A percentile compares a stretch with the other conserved stretches of the same genome.
These are phyloP conservation scores for Cyberlindnera suaveolens DNA, from an alignment of 805 yeast species.

Conservation along the genomic window DNA sequence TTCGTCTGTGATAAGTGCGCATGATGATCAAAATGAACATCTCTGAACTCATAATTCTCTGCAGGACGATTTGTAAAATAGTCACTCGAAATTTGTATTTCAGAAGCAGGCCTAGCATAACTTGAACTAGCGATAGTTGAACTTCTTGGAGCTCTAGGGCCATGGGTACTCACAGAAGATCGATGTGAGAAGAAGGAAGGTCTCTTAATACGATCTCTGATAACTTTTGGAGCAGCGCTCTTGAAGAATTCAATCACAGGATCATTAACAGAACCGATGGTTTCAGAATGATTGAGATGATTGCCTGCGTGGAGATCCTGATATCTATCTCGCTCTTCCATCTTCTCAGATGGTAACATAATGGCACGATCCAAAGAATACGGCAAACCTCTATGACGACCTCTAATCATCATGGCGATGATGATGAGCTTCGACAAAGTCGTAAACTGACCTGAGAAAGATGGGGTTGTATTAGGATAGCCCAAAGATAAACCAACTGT, in stretches of 20 bases:
- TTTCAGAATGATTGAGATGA: conserved; percentile 13
- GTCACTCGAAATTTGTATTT: not conserved
- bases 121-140: not conserved
- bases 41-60: conserved; percentile 3
- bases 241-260: conserved; percentile 25
- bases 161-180: not conserved
- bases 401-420: conserved; percentile 87
- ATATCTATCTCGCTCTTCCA: conserved; percentile 53
- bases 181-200: conserved; percentile 17
- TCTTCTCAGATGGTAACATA: conserved; percentile 67
- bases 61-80: conserved; percentile 1
- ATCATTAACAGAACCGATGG: conserved; percentile 18
- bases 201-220: conserved; percentile 18
- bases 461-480: conserved; percentile 57
- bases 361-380: conserved; percentile 91
- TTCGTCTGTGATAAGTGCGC: not conserved
- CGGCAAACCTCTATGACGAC: conserved; percentile 95
- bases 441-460: conserved; percentile 69
- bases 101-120: not conserved
- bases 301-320: conserved; percentile 22
- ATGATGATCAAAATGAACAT: conserved; percentile 11
- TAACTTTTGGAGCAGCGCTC: conserved; percentile 22
- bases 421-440: conserved; percentile 76
- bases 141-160: too few relatives aligned
- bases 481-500: conserved; percentile 93